Evolutionary conservation across 768 basidiomycete genomes (phyloP).

Genomic region (Mycena galopus): DNA sequence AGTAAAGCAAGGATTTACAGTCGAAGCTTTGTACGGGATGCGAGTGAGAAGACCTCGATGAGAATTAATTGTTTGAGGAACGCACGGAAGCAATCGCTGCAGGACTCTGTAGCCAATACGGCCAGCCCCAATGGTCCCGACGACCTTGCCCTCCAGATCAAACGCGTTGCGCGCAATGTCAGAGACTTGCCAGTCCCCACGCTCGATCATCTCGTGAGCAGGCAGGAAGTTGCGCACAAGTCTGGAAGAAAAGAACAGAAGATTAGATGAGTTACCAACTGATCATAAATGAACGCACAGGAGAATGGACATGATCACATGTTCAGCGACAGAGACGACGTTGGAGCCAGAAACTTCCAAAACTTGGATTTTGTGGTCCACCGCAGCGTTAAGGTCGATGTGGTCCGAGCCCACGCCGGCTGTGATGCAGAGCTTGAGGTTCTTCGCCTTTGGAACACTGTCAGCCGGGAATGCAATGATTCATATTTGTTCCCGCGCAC

Average conservation of each 20-base stretch:
- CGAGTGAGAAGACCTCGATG: neutral
- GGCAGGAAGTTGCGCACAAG: slow-evolving; percentile 93
- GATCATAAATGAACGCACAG: slow-evolving; percentile 43
- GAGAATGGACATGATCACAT: slow-evolving; percentile 92
- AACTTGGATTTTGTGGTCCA: slow-evolving; percentile 83
- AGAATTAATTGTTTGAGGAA: neutral
- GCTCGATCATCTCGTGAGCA: slow-evolving; percentile 91
- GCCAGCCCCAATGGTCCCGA: slow-evolving; percentile 89
- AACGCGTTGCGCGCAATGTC: slow-evolving; percentile 85
- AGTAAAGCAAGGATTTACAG: slow-evolving; percentile 92
- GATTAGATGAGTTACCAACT: neutral
- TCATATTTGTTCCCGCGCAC: slow-evolving; percentile 46
- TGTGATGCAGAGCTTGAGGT: slow-evolving; percentile 90
- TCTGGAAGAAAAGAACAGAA: slow-evolving; percentile 4
- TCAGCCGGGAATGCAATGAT: slow-evolving; percentile 5
- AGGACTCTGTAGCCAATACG: slow-evolving; percentile 90
- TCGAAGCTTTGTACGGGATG: slow-evolving; percentile 62
- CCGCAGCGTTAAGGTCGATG: slow-evolving; percentile 90
- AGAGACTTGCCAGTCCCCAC: slow-evolving; percentile 90
- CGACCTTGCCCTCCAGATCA: slow-evolving; percentile 92
- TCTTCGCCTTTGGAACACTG: slow-evolving; percentile 74
- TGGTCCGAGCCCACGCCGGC: slow-evolving; percentile 94
- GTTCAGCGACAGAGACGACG: slow-evolving; percentile 92
- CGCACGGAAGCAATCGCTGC: slow-evolving; percentile 73
- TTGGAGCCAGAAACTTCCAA: slow-evolving; percentile 92